Evolutionary conservation across 768 basidiomycete genomes (phyloP), one percentile per base, ranked within the genome.

Genomic region (Psilocybe tampanensis): DNA sequence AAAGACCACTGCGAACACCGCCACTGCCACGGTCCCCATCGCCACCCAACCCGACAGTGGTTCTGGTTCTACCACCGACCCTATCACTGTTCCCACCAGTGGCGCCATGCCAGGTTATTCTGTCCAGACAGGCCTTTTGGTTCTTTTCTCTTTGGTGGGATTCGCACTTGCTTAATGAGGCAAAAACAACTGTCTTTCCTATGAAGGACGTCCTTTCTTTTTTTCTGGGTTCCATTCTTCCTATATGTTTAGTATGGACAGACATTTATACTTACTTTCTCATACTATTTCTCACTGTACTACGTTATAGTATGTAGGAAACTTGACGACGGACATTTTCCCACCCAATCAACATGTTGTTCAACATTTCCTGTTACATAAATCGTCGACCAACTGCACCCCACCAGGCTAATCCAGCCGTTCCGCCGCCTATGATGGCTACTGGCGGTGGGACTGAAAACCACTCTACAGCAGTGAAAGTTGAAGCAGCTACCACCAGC

Each of bases 341-440:
- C 26, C 18, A n/a, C 6, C 47, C 12, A 21, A 47, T 23, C 8
- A 17, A 24, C n/a, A n/a, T n/a, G n/a, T n/a, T 17, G 24, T 47
- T 23, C 23, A 26, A 15, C 4, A 29, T 39, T 6, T 39, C n/a
- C n/a, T 44, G n/a, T 8, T 8, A 19, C 42, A 33, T 34, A 23
- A 41, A 55, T 33, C 60, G 59, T 8, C 60, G 58, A n/a, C 63
- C 62, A 32, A 73, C 64, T 23, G 71, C 77, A 18, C 71, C 77
- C 67, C 72, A 80, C 80, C 80, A 80, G 2, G 67, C 73, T 47
- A 80, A 57, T 9, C 79, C 79, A 22, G 72, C 73, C 17, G 71
- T 56, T 2, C 73, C 77, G 9, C 80, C 80, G 4, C 64, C 52
- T 15, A 76, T 51, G 52, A 81, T 78, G 2, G 75, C 74, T 23